phyloP scores from a whole-genome alignment of 441 rosid genomes.

The Viola pubescens region DNA sequence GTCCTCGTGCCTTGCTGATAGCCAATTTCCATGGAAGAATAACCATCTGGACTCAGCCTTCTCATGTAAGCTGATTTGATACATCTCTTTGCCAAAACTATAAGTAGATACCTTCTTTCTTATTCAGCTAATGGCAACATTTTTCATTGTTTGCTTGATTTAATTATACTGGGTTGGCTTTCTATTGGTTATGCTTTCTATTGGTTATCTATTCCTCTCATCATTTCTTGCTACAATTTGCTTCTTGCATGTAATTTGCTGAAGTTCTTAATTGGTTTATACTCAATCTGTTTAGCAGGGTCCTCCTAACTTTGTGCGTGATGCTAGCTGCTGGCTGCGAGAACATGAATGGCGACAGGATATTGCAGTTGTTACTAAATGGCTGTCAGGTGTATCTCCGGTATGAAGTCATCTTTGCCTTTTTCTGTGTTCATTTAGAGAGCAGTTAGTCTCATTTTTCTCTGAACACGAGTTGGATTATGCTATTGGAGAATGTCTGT shows the following conservation, averaged over 20 bases:
- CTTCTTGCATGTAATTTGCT: conserved; percentile 3
- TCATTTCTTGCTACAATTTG: not conserved
- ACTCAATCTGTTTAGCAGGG: conserved; percentile 44
- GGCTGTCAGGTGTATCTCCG: conserved; percentile 92
- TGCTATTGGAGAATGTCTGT: no score
- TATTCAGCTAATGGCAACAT: conserved; percentile 5
- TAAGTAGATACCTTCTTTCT: conserved; percentile 9
- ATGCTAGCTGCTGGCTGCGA: conserved; percentile 92
- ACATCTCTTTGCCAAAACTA: conserved; percentile 3
- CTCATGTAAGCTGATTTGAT: conserved; percentile 50
- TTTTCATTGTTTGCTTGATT: conserved; percentile 4
- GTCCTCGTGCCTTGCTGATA: conserved; percentile 86
- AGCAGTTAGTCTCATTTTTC: not conserved
- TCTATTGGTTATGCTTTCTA: not conserved
- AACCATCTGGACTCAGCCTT: conserved; percentile 95
- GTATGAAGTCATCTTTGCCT: conserved; percentile 33
- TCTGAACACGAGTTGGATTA: not conserved
- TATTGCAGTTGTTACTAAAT: conserved; percentile 93
- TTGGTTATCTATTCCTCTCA: not conserved
- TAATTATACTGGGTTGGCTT: conserved; percentile 1
- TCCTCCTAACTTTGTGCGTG: conserved; percentile 71
- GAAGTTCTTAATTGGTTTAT: conserved; percentile 11
- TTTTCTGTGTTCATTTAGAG: conserved; percentile 13
- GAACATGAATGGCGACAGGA: conserved; percentile 99
- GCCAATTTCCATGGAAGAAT: conserved; percentile 98